Evolutionary conservation across 2,329 filamentous ascomycete genomes (phyloP).

Genomic region (Trichophyton rubrum): DNA sequence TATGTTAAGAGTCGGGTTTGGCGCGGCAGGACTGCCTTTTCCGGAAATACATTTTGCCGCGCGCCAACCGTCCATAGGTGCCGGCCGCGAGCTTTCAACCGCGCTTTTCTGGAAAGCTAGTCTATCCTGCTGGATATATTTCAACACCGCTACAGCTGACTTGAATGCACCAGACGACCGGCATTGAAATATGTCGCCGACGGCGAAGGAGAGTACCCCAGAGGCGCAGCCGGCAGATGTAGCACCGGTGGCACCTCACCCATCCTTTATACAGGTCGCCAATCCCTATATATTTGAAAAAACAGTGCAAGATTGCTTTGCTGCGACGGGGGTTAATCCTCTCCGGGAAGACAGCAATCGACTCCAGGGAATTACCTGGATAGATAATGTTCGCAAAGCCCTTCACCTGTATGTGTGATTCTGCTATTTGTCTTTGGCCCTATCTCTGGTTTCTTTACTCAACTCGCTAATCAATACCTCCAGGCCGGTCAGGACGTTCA

Average conservation of each 20-base stretch:
- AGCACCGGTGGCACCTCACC: constrained; percentile 40
- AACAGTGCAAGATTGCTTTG: constrained; percentile 60
- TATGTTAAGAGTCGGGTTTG: too few species aligned
- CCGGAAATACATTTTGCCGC: constrained; percentile 1
- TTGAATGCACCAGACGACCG: background rate
- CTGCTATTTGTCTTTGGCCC: background rate
- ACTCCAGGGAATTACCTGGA: constrained; percentile 75
- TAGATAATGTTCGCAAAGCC: constrained; percentile 68
- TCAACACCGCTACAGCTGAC: background rate
- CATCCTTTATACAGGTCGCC: constrained; percentile 51
- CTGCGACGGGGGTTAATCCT: constrained; percentile 56
- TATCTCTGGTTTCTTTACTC: background rate
- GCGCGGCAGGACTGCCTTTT: background rate
- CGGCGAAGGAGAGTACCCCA: background rate
- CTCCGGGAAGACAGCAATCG: constrained; percentile 69
- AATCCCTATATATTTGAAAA: constrained; percentile 74
- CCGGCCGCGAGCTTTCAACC: background rate
- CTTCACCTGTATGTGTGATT: constrained; percentile 59
- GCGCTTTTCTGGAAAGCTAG: background rate
- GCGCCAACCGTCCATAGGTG: background rate
- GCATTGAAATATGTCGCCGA: constrained; percentile 3
- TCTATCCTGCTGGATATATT: background rate
- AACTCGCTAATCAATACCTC: background rate
- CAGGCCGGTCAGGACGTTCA: constrained; percentile 80
- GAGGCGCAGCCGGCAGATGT: background rate